Conservation (phyloP, 169 alveolate species). For the Eimeria maxima region DNA sequence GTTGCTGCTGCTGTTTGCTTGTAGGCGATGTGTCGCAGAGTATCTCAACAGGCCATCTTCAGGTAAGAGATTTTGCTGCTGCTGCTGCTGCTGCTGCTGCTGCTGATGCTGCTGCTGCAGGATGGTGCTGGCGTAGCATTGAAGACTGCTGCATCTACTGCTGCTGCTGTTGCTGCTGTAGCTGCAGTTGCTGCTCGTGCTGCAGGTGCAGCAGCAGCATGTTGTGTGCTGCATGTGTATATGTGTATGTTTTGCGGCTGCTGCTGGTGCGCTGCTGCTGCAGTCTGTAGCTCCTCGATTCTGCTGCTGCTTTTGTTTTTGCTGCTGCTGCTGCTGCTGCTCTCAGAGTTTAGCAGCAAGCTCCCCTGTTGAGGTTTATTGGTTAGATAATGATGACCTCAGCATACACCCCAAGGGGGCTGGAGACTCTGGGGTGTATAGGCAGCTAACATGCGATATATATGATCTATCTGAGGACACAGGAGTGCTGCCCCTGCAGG, state of each 20-base stretch:
- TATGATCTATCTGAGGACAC: not conserved
- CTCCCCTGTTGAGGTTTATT: not conserved
- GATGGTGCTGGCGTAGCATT: not conserved
- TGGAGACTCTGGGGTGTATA: no score
- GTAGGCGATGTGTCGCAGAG: not conserved
- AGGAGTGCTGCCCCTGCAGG: conserved; percentile 30
- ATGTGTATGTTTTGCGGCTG: not conserved
- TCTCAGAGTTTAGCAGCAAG: not conserved
- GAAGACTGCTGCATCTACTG: not conserved
- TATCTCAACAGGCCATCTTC: not conserved
- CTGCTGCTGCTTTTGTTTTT: not conserved
- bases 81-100: not conserved
- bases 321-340: conserved; percentile 43
- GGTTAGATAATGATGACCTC: not conserved
- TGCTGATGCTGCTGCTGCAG: not conserved
- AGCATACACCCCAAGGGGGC: no score
- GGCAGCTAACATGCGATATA: conserved; percentile 38
- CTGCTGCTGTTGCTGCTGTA: conserved; percentile 1
- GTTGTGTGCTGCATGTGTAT: not conserved
- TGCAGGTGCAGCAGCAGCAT: not conserved
- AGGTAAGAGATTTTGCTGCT: conserved; percentile 27
- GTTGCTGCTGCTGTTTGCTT: conserved; percentile 17
- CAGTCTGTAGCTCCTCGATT: not conserved
- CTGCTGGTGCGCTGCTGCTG: conserved; percentile 4
- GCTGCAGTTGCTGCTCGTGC: conserved; percentile 8